Evolutionary conservation across 148 eudicot genomes (phyloP), one percentile per base, ranked within the genome.

Genomic region (Diospyros lotus): DNA sequence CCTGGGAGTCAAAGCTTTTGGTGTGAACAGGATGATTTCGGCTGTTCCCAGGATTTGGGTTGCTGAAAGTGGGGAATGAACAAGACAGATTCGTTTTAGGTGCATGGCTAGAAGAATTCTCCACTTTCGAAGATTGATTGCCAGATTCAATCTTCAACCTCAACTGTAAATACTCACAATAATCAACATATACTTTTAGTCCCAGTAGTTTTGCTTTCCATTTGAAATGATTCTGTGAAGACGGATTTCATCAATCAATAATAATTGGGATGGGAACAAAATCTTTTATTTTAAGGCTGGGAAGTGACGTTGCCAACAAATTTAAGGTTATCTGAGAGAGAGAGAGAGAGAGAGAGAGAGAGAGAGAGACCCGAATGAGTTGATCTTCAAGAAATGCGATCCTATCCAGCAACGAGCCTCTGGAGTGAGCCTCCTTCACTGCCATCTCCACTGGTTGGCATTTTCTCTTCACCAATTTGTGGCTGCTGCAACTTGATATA

Each of bases 321-420:
- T 28, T 28, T 28, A 28, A 28, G 28, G 28, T 28, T 28, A 0
- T 28, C 28, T 28, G 28, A 28, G 28, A 28, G 28, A 28, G 28
- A 28, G 28, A 28, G 28, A 28, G 28, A 28, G 28, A 48, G 9
- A 18, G n/a, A 84, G 90, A 87, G 83, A 81, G 73, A 81, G 11
- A 52, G 83, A 73, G 54, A 80, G 84, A 28, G 28, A 28, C 28
- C 28, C 28, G 28, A 28, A 28, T 28, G 28, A 28, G 28, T 28
- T 28, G 28, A 51, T 83, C 72, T 75, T 86, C 85, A 8, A 89
- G 82, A 17, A 80, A 75, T 42, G 68, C 72, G 44, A 89, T 75
- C n/a, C 86, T 80, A 58, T 86, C 92, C 81, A 82, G 66, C 61
- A 86, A 17, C 0, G 86, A 86, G n/a, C 88, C 87, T 76, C 72